phyloP scores from a whole-genome alignment of 192 early-diverging fungal genomes.

The Coemansia sp. region DNA sequence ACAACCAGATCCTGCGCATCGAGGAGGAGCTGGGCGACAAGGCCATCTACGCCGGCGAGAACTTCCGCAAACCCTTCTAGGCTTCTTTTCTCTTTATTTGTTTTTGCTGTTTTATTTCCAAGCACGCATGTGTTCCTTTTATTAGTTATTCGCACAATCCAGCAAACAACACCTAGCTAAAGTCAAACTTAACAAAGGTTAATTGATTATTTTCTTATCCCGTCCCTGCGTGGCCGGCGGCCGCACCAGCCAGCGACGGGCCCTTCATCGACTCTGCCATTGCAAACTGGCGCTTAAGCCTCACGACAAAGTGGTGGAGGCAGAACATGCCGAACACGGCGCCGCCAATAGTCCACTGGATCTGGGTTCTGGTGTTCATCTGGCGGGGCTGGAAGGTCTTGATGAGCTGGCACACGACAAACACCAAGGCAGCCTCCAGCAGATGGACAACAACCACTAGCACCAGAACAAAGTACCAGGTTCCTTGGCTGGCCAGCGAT shows the following conservation, averaged over 20 bases:
- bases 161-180: too few species aligned
- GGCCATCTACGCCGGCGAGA: constrained; percentile 90
- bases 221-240: not conserved
- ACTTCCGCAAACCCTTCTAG: constrained; percentile 78
- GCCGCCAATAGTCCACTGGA: constrained; percentile 45
- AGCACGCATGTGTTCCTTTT: not conserved
- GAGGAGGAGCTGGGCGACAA: constrained; percentile 94
- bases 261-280: constrained; percentile 20
- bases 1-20: constrained; percentile 98
- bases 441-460: constrained; percentile 10
- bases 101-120: not conserved
- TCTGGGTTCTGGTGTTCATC: constrained; percentile 29
- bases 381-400: constrained; percentile 49
- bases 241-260: not conserved
- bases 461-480: constrained; percentile 32
- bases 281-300: constrained; percentile 33
- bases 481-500: constrained; percentile 12
- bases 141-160: not conserved
- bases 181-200: too few species aligned
- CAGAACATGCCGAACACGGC: constrained; percentile 35
- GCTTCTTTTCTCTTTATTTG: not conserved
- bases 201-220: not conserved
- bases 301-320: constrained; percentile 24
- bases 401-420: constrained; percentile 39
- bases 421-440: constrained; percentile 23